A percentile compares a stretch with the other conserved stretches of the same genome.
These are phyloP conservation scores for Spinellus fusiger DNA, from an alignment of 192 early-diverging fungal genomes.

Conservation along the genomic window DNA sequence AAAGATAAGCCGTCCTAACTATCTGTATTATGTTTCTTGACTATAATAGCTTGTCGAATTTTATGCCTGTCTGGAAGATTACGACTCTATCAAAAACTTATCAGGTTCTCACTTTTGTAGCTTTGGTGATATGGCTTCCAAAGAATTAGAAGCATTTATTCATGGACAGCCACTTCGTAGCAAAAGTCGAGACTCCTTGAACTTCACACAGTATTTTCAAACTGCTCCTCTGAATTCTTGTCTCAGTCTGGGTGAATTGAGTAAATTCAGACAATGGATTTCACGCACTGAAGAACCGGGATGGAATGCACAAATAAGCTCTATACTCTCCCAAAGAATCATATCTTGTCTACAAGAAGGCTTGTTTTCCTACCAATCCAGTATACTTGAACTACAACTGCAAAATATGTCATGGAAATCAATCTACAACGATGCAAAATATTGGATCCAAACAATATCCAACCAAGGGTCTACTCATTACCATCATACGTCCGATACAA, in stretches of 20 bases:
- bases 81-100: neutral
- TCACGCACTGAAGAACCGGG: neutral
- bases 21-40: neutral
- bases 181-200: neutral
- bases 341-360: neutral
- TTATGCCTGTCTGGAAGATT: constrained; percentile 12
- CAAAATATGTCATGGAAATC: neutral
- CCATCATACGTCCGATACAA: constrained; percentile 2
- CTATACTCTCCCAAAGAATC: neutral
- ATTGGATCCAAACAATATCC: neutral
- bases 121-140: neutral
- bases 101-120: neutral
- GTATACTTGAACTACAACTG: constrained; percentile 9
- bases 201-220: neutral
- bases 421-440: neutral
- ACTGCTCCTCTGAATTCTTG: constrained; percentile 5
- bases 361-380: neutral
- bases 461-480: neutral
- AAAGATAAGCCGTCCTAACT: too few species aligned
- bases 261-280: constrained; percentile 2
- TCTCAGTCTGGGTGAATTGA: neutral
- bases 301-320: neutral
- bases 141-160: neutral
- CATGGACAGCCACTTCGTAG: neutral
- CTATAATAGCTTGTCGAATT: constrained; percentile 10